These are phyloP conservation scores for Capsicum chinense DNA, from an alignment of 257 asterid genomes.

Conservation along the genomic window DNA sequence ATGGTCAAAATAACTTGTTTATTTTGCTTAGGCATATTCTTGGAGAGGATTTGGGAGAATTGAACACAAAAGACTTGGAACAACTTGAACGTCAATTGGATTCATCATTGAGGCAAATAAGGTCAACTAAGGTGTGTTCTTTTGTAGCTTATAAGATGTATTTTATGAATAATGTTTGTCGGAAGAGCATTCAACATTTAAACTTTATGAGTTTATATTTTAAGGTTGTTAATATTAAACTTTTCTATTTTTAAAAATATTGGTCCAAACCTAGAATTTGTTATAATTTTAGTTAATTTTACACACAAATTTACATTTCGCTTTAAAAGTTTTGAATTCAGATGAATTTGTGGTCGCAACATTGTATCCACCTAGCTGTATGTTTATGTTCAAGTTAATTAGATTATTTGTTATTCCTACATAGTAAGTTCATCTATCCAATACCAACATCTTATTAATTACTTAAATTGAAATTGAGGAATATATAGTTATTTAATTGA, in stretches of 20 bases:
- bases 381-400: too few species aligned
- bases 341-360: background rate
- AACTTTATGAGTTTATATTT: background rate
- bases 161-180: background rate
- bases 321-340: too few species aligned
- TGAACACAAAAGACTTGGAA: constrained; percentile 56
- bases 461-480: too few species aligned
- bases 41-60: constrained; percentile 66
- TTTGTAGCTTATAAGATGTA: background rate
- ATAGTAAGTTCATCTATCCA: too few species aligned
- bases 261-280: too few species aligned
- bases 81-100: constrained; percentile 65
- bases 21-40: constrained; percentile 52
- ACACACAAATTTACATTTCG: too few species aligned
- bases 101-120: constrained; percentile 55
- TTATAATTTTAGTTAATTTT: too few species aligned
- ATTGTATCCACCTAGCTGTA: too few species aligned
- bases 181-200: background rate
- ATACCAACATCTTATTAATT: too few species aligned
- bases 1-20: background rate
- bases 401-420: too few species aligned
- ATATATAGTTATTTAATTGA: background rate
- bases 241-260: background rate
- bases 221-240: background rate
- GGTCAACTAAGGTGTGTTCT: constrained; percentile 53